Evolutionary conservation across 176 grass and related monocot species (phyloP).

Genomic region (Puya raimondii): DNA sequence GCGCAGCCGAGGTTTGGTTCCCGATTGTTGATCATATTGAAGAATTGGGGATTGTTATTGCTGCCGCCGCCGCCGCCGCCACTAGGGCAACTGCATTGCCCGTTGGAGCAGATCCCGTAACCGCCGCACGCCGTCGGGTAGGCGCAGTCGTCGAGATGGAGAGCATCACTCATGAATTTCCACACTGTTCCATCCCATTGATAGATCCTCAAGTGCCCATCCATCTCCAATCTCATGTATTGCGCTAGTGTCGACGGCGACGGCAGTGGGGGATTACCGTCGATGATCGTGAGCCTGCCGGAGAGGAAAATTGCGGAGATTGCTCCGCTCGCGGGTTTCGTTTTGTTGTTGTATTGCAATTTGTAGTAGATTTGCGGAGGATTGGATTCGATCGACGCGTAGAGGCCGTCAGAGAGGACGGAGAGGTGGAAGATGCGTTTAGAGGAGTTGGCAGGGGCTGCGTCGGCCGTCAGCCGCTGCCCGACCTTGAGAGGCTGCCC

Average conservation of each 20-base stretch:
- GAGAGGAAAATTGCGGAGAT: constrained; percentile 19
- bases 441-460: constrained; percentile 19
- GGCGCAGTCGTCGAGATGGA: constrained; percentile 33
- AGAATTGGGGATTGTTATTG: constrained; percentile 21
- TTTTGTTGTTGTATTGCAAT: neutral
- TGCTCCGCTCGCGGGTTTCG: neutral
- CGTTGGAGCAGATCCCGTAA: constrained; percentile 44
- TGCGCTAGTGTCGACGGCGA: constrained; percentile 16
- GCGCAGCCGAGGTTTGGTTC: constrained; percentile 37
- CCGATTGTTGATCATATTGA: constrained; percentile 22
- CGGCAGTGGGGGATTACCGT: neutral
- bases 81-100: constrained; percentile 34
- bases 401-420: constrained; percentile 9
- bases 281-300: constrained; percentile 9
- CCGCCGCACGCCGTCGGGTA: constrained; percentile 38
- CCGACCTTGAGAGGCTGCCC: constrained; percentile 25
- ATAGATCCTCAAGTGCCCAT: constrained; percentile 37
- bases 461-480: constrained; percentile 18
- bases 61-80: constrained; percentile 6
- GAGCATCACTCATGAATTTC: constrained; percentile 20
- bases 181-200: constrained; percentile 28
- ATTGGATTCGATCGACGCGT: constrained; percentile 23
- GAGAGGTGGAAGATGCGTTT: constrained; percentile 19
- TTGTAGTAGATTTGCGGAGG: constrained; percentile 26
- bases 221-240: constrained; percentile 32